Percentiles rank a stretch among this genome's conserved stretches.
phyloP scores from a whole-genome alignment of 331 rosid genomes.

The Pyracantha coccinea region DNA sequence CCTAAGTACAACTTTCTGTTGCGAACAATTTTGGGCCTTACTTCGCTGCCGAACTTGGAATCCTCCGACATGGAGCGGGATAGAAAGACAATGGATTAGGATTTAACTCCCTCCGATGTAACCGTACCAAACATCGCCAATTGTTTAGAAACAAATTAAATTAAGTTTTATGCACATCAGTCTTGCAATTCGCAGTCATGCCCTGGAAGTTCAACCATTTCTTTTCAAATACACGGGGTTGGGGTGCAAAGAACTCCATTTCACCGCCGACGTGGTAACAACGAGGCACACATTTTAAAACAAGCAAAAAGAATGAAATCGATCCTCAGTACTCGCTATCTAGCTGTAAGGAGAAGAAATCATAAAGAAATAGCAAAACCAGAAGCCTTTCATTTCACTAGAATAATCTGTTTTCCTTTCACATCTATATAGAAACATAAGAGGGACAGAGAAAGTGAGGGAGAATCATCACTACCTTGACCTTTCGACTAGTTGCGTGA shows the following conservation, averaged over 20 bases:
- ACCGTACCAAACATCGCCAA: too few species aligned
- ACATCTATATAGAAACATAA: constrained; percentile 28
- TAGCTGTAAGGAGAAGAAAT: neutral
- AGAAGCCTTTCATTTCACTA: constrained; percentile 46
- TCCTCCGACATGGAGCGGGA: too few species aligned
- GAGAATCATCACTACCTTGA: constrained; percentile 45
- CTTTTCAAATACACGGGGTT: neutral
- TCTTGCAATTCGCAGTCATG: too few species aligned
- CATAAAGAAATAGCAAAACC: constrained; percentile 27
- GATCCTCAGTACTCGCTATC: neutral
- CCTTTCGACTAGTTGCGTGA: constrained; percentile 27
- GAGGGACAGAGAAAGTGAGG: constrained; percentile 14
- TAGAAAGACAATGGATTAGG: too few species aligned
- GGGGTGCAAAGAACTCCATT: neutral
- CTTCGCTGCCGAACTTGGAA: too few species aligned
- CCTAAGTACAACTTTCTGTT: too few species aligned
- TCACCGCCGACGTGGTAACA: neutral
- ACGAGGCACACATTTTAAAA: neutral
- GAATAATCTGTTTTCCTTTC: constrained; percentile 45
- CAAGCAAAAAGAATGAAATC: neutral
- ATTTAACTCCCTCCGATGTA: too few species aligned
- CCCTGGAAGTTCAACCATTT: too few species aligned
- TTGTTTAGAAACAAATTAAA: too few species aligned
- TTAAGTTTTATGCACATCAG: too few species aligned
- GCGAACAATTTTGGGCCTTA: too few species aligned